Evolutionary conservation across 805 yeast genomes (phyloP).

Genomic region (Candida lessepsii): DNA sequence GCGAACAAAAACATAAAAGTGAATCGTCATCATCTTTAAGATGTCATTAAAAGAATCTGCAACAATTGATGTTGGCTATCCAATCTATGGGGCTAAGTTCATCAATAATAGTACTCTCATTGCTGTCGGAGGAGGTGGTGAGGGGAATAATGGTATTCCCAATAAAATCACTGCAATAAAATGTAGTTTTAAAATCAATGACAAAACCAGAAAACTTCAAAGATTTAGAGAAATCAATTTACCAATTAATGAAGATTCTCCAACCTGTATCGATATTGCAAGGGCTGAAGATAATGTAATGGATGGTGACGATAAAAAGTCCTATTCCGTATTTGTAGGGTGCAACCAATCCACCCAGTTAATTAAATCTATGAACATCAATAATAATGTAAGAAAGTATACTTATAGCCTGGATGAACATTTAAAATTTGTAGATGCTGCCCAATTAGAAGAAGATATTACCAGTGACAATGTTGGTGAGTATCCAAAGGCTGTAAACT

Average conservation of each 20-base stretch:
- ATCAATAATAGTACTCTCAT: conserved; percentile 57
- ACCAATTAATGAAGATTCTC: conserved; percentile 76
- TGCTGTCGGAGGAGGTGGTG: conserved; percentile 95
- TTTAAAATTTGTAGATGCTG: conserved; percentile 56
- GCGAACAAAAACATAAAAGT: not conserved
- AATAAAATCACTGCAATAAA: conserved; percentile 73
- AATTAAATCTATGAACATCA: conserved; percentile 55
- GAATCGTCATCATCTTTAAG: not conserved
- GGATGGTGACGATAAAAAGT: conserved; percentile 24
- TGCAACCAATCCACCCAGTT: conserved; percentile 67
- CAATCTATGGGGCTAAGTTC: conserved; percentile 78
- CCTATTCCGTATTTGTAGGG: conserved; percentile 62
- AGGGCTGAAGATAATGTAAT: conserved; percentile 7
- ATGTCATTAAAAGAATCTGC: conserved; percentile 38
- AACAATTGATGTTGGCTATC: conserved; percentile 57
- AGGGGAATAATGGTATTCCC: conserved; percentile 84
- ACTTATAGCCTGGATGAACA: conserved; percentile 55
- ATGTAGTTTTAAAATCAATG: conserved; percentile 50
- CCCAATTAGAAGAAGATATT: conserved; percentile 53
- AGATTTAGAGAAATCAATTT: conserved; percentile 61
- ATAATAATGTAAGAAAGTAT: conserved; percentile 72
- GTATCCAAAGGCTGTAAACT: conserved; percentile 60
- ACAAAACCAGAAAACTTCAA: conserved; percentile 45
- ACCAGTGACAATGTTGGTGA: conserved; percentile 39
- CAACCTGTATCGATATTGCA: conserved; percentile 69